Base-by-base conservation (phyloP, 148 eudicot species). In the Heliosperma pusillum region DNA sequence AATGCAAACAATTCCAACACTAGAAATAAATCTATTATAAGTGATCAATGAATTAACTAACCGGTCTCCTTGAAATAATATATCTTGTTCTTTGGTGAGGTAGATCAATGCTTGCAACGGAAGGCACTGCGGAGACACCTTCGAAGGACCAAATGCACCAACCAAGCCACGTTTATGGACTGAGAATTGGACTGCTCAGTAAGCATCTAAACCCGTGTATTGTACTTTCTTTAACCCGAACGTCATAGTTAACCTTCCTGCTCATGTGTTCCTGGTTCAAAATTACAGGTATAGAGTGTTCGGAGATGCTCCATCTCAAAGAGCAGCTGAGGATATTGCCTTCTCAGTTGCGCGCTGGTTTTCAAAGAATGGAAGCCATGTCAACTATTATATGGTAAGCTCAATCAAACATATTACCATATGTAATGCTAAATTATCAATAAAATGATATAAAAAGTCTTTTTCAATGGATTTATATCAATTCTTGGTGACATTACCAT, bases 31-130 rank as follows among this genome's bases (percentile, higher is more conserved):
- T 33, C 40, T 33, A 3, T 33, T 3, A 33, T 33, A 7, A 33
- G 40, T 2, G 40, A 33, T 3, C 40, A 33, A 7, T 33, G 40
- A 33, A 33, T 33, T 33, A 33, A 33, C 40, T 33, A 33, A 33
- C 40, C 30, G 30, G 3, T 29, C 30, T 29, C 30, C 30, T 29
- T 29, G 30, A 29, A 1, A 29, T 25, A 10, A 19, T 7, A 10
- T 1, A 19, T 17, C 8, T 60, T 22, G 22, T 45, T 44, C 47
- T 47, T 9, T 22, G 24, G 40, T 36, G 61, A 56, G 61, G 30
- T 84, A 95, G 99, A 95, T 95, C 66, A 95, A 95, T 76, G 79
- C 97, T 7, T 95, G 97, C 83, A 95, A 95, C 66, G 97, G 97
- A 20, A 75, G 86, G 91, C 84, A 7, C 72, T 95, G 97, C 26